Base-by-base conservation (phyloP, 2,329 filamentous ascomycete species). In the Mycosphaerella arachidis region DNA sequence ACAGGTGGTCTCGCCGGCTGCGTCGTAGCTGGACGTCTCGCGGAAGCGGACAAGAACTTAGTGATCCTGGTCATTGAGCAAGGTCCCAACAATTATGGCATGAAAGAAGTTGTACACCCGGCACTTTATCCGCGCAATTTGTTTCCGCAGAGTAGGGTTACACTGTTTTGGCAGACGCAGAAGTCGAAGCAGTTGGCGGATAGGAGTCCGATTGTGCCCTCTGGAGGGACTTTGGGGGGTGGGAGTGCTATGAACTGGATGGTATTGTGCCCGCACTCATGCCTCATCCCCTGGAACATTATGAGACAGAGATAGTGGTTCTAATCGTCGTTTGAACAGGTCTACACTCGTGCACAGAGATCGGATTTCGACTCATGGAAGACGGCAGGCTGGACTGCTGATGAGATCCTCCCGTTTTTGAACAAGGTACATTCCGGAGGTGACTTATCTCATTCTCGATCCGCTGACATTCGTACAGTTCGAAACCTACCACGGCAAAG, bases 151-250 rank as follows among this genome's bases (percentile, higher is more conserved):
- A 80, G 78, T 57, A 81, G 81, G 59, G 78, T 77, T 0, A 77
- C 80, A 8, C 70, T 81, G 27, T 84, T 84, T 68, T 84, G 84
- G 68, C 75, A 81, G 63, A 75, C 75, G 3, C 79, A 79, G 45
- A 68, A 77, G 31, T 76, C 77, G 0, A 70, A 77, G 37, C 67
- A 80, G 24, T 74, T 84, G 2, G 78, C 75, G 50, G 75, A 76
- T 13, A 73, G 81, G n/a, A 75, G 77, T 57, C 74, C 73, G 2
- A 73, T 79, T 24, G 75, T 79, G 6, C 75, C 76, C 10, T 73
- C 68, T 12, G 78, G 77, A 55, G 78, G 79, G 27, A 80, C 84
- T 0, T 77, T 90, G 0, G 87, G 87, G 18, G 87, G 87, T 6
- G 85, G 56, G 12, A 72, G 70, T 24, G 74, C 72, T 0, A 76